phyloP scores from a whole-genome alignment of 139 green algal species.

The Nannochloris sp. region DNA sequence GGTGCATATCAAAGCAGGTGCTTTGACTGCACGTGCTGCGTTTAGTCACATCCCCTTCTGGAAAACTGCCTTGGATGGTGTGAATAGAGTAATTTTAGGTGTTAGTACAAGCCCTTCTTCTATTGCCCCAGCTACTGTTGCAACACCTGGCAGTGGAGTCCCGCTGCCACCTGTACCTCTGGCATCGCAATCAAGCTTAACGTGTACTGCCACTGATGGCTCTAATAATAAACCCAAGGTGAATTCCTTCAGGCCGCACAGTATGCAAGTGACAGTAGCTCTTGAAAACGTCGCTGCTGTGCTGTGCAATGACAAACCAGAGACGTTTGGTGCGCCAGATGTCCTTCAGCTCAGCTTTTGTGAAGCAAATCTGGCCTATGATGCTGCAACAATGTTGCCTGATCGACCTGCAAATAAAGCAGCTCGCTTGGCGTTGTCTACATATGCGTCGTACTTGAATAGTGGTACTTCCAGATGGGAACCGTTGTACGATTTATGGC shows the following conservation, averaged over 20 bases:
- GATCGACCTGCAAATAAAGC: conserved; percentile 38
- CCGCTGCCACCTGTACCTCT: not conserved
- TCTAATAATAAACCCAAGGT: not conserved
- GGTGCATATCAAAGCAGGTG: conserved; percentile 37
- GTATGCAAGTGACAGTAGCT: conserved; percentile 13
- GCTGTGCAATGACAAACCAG: conserved; percentile 79
- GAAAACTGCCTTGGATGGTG: conserved; percentile 28
- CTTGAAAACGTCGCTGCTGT: conserved; percentile 38
- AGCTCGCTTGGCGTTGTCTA: conserved; percentile 25
- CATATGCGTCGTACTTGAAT: conserved; percentile 62
- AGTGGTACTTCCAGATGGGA: conserved; percentile 68
- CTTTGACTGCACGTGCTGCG: conserved; percentile 39
- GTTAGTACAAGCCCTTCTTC: not conserved
- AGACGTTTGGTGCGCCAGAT: conserved; percentile 75
- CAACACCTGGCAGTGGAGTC: not conserved
- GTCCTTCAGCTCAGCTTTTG: conserved; percentile 50
- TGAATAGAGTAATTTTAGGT: conserved; percentile 16
- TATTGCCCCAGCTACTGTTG: conserved; percentile 1
- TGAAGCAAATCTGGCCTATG: conserved; percentile 12
- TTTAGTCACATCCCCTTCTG: conserved; percentile 65
- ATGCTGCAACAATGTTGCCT: conserved; percentile 20
- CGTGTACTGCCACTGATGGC: too few relatives aligned
- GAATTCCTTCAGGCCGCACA: conserved; percentile 31
- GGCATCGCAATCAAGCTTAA: not conserved
- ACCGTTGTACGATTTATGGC: conserved; percentile 60